Evolutionary conservation across 129 eudicot genomes (phyloP), one percentile per base, ranked within the genome.

Genomic region (Pulicaria dysenterica): DNA sequence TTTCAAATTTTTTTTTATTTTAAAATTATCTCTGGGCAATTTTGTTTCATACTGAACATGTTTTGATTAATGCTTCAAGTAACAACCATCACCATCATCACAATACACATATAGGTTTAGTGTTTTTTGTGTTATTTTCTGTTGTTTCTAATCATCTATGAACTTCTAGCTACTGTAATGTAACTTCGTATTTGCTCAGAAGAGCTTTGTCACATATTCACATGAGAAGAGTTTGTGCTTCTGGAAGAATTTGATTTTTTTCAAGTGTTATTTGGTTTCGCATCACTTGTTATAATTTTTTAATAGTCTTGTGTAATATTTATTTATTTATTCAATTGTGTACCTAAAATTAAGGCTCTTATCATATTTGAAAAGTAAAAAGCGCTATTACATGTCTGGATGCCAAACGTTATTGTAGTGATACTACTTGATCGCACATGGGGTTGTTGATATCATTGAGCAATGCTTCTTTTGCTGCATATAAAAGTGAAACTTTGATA

Each of bases 361-460:
- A 46, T 16, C 40, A 38, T 34, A 24, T 41, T 58, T 57, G 44
- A 50, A 56, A 70, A 60, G 65, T 62, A 11, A 61, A 50, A 77
- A 53, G 59, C 44, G 62, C 38, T 45, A 6, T 54, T 53, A 36
- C 61, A 47, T 48, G 54, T 58, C 45, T 77, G 63, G 63, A 68
- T 59, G 67, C 1, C 58, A 65, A 61, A 76, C 47, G 64, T 1
- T 68, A 44, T 40, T 47, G 15, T 48, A 67, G 43, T 48, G 58
- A 69, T 9, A 72, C 38, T 64, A 78, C 77, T 59, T 77, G 75
- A 69, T 49, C 6, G 75, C 75, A 68, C 76, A 77, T 59, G 76
- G 61, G 68, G 46, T 53, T 69, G 49, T 56, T 76, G 50, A 46
- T 43, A 46, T 67, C 34, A 76, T 67, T 36, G 43, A 67, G 34